Base-by-base conservation (phyloP, 2,329 filamentous ascomycete genomes). In the Cordyceps cicadae region DNA sequence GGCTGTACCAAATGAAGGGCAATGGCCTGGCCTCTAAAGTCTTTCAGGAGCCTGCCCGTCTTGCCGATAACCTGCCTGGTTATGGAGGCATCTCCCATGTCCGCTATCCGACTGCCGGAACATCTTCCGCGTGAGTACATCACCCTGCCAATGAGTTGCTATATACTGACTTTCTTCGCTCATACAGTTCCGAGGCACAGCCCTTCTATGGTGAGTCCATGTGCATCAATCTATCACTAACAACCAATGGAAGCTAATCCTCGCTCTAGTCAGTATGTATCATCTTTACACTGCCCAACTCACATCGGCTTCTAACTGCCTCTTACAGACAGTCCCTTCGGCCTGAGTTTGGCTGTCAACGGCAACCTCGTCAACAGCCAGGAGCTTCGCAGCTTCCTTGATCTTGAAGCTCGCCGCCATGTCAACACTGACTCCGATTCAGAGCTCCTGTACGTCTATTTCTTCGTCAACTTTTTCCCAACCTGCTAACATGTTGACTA, bases 401-500 rank as follows among this genome's bases (percentile, higher is more conserved):
- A 95, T 68, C 78, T 86, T 65, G 88, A 89, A 65, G 90, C 89
- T 8, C 90, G 90, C 70, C 83, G 90, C 66, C 91, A 95, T 72
- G 89, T 94, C 78, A 96, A 96, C 75, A 92, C 91, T 32, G 90
- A 95, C 69, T 92, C 87, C 62, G 91, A 96, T 75, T 91, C 87
- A 66, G 92, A 96, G 76, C 76, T 93, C 63, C 89, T 94, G 77
- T 67, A 61, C 7, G 66, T 50, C 5, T 11, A 6, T 32, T 34
- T 11, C 24, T 43, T n/a, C 5, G 4, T 15, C 15, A n/a, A 43
- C 39, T n/a, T 46, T 46, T 7, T 11, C n/a, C 43, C 19, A n/a
- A 19, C 43, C n/a, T 21, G 6, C 62, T 66, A 48, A 65, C 37
- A 8, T 11, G 41, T 55, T 19, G 58, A 8, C 8, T 34, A 73